phyloP scores from a whole-genome alignment of 2,329 filamentous ascomycete genomes.

The Pseudogymnoascus sp. region DNA sequence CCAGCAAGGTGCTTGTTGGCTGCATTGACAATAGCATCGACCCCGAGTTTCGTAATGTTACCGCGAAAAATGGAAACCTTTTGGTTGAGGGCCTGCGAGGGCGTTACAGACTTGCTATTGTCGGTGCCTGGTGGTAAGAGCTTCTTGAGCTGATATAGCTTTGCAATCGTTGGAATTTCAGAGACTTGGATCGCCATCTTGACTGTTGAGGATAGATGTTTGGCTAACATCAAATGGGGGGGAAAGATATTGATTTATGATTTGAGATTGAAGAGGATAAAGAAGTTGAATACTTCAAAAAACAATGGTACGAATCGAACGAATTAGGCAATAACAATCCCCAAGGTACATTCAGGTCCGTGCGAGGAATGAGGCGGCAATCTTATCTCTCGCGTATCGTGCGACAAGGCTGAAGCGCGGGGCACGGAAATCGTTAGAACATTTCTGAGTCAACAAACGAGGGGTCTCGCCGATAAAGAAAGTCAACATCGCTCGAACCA shows the following conservation, averaged over 20 bases:
- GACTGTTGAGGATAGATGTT: conserved; percentile 19
- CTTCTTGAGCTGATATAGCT: conserved; percentile 27
- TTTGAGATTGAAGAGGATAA: neutral
- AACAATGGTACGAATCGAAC: neutral
- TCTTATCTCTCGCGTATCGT: conserved; percentile 2
- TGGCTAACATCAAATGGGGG: neutral
- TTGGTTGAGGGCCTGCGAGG: conserved; percentile 50
- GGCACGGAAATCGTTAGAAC: neutral
- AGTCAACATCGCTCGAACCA: neutral
- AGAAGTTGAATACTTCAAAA: neutral
- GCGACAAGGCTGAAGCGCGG: conserved; percentile 2
- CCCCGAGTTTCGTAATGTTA: conserved; percentile 73
- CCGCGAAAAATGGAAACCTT: conserved; percentile 63
- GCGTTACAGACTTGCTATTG: neutral
- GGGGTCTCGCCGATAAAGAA: neutral
- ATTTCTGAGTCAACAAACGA: conserved; percentile 8
- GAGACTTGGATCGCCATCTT: conserved; percentile 23
- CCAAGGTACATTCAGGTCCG: neutral
- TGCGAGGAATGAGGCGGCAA: neutral
- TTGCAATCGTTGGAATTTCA: conserved; percentile 28
- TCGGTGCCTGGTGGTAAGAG: neutral
- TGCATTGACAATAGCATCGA: conserved; percentile 88
- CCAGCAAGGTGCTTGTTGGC: conserved; percentile 73
- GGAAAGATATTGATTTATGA: neutral
- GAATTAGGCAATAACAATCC: conserved; percentile 3